Percentiles rank a stretch among this genome's conserved stretches.
These are phyloP conservation scores for Diddensiella santjacobensis DNA, from an alignment of 805 yeast genomes.

Conservation along the genomic window DNA sequence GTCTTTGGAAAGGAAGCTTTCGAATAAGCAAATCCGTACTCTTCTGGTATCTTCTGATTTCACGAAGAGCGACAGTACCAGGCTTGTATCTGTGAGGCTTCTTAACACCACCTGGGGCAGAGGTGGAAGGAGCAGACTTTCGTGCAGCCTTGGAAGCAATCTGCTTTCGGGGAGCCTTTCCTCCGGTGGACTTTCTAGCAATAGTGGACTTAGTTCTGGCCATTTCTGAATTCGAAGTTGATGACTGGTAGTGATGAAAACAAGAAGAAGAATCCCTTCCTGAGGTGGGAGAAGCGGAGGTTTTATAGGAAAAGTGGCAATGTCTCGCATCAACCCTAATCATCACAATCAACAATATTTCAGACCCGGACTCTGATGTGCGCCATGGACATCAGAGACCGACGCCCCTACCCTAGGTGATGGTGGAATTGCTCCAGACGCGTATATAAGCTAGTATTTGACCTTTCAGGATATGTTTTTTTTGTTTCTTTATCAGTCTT, in stretches of 20 bases:
- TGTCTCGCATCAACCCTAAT: too few species aligned
- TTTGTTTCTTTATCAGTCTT: too few species aligned
- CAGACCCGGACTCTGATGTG: conserved; percentile 2
- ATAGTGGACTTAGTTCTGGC: conserved; percentile 78
- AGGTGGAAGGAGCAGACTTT: conserved; percentile 75
- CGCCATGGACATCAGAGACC: conserved; percentile 4
- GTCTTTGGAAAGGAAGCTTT: conserved; percentile 88
- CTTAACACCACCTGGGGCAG: conserved; percentile 82
- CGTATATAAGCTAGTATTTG: background rate
- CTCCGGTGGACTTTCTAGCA: conserved; percentile 87
- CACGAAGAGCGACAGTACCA: conserved; percentile 91
- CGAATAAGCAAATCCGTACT: conserved; percentile 82
- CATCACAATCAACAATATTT: background rate
- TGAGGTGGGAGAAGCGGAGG: conserved; percentile 7
- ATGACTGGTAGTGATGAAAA: conserved; percentile 7
- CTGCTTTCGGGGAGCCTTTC: conserved; percentile 91
- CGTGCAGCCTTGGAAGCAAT: conserved; percentile 88
- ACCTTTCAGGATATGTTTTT: too few species aligned
- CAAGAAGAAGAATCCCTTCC: conserved; percentile 4
- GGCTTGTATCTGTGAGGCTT: conserved; percentile 94
- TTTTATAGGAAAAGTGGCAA: conserved; percentile 7
- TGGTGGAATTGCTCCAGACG: background rate
- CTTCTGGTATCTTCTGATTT: conserved; percentile 88
- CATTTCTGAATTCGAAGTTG: conserved; percentile 48
- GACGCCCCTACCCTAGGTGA: background rate